Evolutionary conservation across 2,329 filamentous ascomycete genomes (phyloP).

Genomic region (Xylogone sp.): DNA sequence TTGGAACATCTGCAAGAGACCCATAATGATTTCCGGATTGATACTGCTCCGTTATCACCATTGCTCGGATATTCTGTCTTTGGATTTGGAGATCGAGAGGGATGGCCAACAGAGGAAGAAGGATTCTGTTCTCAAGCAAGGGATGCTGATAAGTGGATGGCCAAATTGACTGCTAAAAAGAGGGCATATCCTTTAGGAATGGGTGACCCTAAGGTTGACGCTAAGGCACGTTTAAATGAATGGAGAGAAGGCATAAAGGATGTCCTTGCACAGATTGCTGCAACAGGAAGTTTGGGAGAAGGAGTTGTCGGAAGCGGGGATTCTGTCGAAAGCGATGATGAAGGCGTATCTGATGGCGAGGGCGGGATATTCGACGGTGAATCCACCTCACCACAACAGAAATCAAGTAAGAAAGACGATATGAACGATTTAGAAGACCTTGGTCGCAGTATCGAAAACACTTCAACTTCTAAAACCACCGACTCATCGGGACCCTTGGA

Average conservation of each 20-base stretch:
- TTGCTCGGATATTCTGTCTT: conserved; percentile 90
- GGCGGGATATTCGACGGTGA: conserved; percentile 50
- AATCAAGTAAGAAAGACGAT: conserved; percentile 39
- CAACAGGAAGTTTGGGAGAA: conserved; percentile 56
- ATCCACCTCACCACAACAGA: conserved; percentile 33
- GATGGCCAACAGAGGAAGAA: conserved; percentile 86
- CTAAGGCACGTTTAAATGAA: conserved; percentile 62
- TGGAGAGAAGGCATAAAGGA: conserved; percentile 76
- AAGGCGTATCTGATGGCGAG: conserved; percentile 57
- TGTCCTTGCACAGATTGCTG: conserved; percentile 60
- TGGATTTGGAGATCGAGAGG: conserved; percentile 86
- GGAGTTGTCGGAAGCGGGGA: conserved; percentile 78
- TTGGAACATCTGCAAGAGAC: conserved; percentile 86
- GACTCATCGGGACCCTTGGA: conserved; percentile 52
- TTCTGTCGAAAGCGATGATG: conserved; percentile 78
- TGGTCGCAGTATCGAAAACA: conserved; percentile 57
- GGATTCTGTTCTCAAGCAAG: conserved; percentile 92
- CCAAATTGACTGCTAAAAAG: conserved; percentile 83
- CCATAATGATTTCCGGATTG: conserved; percentile 94
- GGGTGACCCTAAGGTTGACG: conserved; percentile 79
- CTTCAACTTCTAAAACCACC: conserved; percentile 28
- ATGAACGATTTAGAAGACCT: conserved; percentile 85
- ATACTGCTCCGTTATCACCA: conserved; percentile 74
- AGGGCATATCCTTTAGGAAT: conserved; percentile 85
- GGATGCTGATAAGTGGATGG: conserved; percentile 93